Conservation (phyloP, 2,329 filamentous ascomycete species). For the Raffaelea ambrosiae region DNA sequence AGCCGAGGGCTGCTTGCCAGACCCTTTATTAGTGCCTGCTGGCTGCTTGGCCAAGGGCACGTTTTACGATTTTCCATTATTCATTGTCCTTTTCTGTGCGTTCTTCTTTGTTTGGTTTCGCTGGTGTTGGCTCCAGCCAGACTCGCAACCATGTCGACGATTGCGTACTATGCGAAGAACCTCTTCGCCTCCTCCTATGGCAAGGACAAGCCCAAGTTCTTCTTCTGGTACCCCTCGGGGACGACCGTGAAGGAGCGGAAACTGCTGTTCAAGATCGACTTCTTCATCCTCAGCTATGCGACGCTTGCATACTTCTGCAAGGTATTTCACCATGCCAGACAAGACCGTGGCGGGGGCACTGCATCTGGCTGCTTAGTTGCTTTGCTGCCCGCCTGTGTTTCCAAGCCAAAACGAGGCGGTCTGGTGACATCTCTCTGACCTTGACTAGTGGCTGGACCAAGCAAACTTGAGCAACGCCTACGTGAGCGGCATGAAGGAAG, state of each 20-base stretch:
- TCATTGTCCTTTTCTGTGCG: no score
- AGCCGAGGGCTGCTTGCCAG: neutral
- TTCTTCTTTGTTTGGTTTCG: no score
- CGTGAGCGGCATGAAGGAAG: constrained; percentile 34
- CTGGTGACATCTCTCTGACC: no score
- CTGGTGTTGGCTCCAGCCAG: no score
- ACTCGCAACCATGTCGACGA: no score
- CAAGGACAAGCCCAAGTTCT: constrained; percentile 14
- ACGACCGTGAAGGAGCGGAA: constrained; percentile 16
- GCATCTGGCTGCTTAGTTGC: no score
- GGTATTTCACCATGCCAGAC: no score
- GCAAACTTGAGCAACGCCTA: constrained; percentile 30
- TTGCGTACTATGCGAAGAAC: constrained; percentile 9
- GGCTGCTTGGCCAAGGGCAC: no score
- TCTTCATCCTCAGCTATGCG: constrained; percentile 20
- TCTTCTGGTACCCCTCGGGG: constrained; percentile 19
- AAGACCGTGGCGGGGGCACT: no score
- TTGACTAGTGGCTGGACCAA: constrained; percentile 19
- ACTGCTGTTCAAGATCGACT: constrained; percentile 21
- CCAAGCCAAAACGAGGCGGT: no score
- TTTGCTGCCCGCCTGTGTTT: no score
- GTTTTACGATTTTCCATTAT: no score
- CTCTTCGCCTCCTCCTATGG: constrained; percentile 21
- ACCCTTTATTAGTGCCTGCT: neutral
- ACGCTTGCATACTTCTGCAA: constrained; percentile 20